Evolutionary conservation across 805 yeast species (phyloP).

Genomic region (Saccharomycopsis sp.): DNA sequence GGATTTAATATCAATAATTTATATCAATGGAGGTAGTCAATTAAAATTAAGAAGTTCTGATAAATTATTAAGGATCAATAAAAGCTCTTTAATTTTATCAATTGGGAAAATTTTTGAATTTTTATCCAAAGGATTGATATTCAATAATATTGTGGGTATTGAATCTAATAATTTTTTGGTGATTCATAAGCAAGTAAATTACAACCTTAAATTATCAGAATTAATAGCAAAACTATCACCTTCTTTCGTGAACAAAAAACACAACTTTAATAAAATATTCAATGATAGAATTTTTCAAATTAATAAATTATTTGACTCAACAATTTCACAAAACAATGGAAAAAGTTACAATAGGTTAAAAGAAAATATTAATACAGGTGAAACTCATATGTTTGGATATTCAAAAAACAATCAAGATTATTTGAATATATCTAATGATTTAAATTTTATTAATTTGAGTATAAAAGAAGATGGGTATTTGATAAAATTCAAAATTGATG

Average conservation of each 20-base stretch:
- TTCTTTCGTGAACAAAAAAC: background rate
- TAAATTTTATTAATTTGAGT: background rate
- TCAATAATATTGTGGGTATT: background rate
- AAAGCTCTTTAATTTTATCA: conserved; percentile 2
- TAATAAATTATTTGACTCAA: conserved; percentile 1
- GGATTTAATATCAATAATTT: background rate
- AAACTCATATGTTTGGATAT: conserved; percentile 5
- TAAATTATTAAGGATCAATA: too few relatives aligned
- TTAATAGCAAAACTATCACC: background rate
- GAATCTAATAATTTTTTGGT: background rate
- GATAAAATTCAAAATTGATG: background rate
- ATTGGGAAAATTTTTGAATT: conserved; percentile 7
- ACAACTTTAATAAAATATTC: background rate
- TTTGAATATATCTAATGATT: background rate
- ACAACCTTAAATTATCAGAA: background rate
- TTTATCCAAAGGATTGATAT: conserved; percentile 2
- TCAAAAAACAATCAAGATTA: background rate
- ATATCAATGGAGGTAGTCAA: background rate
- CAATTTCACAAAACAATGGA: background rate
- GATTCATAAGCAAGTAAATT: background rate
- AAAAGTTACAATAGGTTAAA: background rate
- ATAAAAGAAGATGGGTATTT: background rate
- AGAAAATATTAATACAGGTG: background rate
- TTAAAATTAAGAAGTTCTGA: background rate
- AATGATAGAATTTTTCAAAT: background rate